phyloP scores from a whole-genome alignment of 306 rosid genomes.

The Fragaria iinumae region DNA sequence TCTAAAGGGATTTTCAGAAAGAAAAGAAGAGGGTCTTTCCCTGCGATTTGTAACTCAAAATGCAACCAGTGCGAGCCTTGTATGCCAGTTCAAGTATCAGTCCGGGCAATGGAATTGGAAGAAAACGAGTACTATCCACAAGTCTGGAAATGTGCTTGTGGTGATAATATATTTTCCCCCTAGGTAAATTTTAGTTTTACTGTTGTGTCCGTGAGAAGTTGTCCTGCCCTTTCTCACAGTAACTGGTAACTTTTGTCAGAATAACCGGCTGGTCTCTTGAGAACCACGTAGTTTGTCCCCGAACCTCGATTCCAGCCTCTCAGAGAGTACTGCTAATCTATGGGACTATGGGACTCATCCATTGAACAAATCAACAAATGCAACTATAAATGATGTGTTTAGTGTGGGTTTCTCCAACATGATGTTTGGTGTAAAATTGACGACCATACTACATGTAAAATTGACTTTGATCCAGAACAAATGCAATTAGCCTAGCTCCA shows the following conservation, averaged over 20 bases:
- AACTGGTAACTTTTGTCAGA: background rate
- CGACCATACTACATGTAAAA: too few relatives aligned
- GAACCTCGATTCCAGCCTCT: too few relatives aligned
- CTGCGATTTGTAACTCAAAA: slow-evolving; percentile 45
- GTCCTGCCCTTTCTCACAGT: background rate
- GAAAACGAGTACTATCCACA: slow-evolving; percentile 53
- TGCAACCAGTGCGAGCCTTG: slow-evolving; percentile 61
- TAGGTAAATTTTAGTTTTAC: background rate
- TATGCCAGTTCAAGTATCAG: slow-evolving; percentile 56
- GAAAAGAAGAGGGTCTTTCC: slow-evolving; percentile 42
- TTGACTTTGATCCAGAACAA: too few relatives aligned
- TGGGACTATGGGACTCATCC: too few relatives aligned
- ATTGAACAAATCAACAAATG: too few relatives aligned
- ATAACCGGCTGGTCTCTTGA: background rate
- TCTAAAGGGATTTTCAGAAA: slow-evolving; percentile 8
- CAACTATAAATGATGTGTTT: too few relatives aligned
- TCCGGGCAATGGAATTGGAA: slow-evolving; percentile 38
- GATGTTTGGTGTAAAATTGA: too few relatives aligned
- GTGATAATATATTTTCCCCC: slow-evolving; percentile 46
- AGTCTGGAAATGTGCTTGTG: slow-evolving; percentile 70
- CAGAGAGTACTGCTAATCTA: too few relatives aligned
- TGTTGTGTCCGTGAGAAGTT: background rate
- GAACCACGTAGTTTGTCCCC: too few relatives aligned
- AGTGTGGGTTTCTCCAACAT: too few relatives aligned
- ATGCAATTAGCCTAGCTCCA: too few relatives aligned